These are phyloP conservation scores for Dactylonectria macrodidyma DNA, from an alignment of 2,329 filamentous ascomycete genomes.

Conservation along the genomic window DNA sequence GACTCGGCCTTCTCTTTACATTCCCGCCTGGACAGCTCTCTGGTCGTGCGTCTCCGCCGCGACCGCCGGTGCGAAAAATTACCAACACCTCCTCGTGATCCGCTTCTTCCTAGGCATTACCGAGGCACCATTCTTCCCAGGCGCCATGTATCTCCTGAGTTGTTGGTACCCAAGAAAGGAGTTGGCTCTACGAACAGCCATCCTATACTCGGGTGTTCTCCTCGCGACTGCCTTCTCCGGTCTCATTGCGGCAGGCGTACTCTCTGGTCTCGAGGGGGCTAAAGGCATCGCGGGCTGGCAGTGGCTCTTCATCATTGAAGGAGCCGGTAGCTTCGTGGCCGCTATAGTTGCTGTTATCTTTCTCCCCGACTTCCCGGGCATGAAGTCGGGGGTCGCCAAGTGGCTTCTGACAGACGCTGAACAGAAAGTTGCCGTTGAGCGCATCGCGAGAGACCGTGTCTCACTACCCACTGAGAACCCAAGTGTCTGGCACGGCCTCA, in stretches of 20 bases:
- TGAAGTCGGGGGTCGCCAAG: conserved; percentile 22
- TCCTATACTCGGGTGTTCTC: conserved; percentile 43
- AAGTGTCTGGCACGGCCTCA: conserved; percentile 38
- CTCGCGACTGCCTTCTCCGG: conserved; percentile 42
- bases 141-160: conserved; percentile 22
- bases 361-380: conserved; percentile 37
- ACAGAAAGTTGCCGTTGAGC: conserved; percentile 30
- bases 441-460: conserved; percentile 42
- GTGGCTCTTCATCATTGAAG: conserved; percentile 68
- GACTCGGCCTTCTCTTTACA: conserved; percentile 38
- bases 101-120: conserved; percentile 43
- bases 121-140: conserved; percentile 44
- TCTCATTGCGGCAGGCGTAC: conserved; percentile 47
- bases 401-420: conserved; percentile 33
- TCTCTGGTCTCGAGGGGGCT: conserved; percentile 52
- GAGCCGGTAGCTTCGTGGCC: conserved; percentile 53
- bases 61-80: conserved; percentile 36
- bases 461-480: conserved; percentile 33
- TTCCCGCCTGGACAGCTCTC: conserved; percentile 35
- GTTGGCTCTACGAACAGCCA: conserved; percentile 40
- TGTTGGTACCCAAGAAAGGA: conserved; percentile 47
- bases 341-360: conserved; percentile 36
- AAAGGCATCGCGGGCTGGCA: conserved; percentile 71
- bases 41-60: conserved; percentile 44
- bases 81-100: conserved; percentile 26